phyloP scores from a whole-genome alignment of 345 rosid species.

The Melastoma malabathricum region DNA sequence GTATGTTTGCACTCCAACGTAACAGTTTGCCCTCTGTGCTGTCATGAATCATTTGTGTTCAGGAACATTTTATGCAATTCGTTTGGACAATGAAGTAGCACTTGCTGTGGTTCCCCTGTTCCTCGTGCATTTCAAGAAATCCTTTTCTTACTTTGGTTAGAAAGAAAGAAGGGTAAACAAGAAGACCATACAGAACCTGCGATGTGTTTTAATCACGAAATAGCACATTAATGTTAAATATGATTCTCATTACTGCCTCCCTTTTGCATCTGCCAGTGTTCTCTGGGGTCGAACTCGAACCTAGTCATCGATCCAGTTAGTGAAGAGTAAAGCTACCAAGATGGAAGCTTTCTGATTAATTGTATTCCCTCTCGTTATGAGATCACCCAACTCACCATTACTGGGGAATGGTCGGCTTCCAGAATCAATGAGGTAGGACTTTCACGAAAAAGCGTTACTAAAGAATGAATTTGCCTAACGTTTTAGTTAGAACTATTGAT shows the following conservation, averaged over 20 bases:
- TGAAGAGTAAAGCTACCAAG: conserved; percentile 87
- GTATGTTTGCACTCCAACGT: conserved; percentile 24
- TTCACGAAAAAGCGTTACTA: neutral
- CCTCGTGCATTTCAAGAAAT: no score
- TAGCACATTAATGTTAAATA: no score
- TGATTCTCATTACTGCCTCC: neutral
- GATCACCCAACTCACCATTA: conserved; percentile 68
- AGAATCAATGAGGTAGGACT: conserved; percentile 58
- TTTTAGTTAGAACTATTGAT: no score
- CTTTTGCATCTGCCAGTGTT: conserved; percentile 34
- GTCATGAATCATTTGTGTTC: no score
- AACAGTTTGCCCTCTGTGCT: no score
- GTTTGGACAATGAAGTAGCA: no score
- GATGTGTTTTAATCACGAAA: no score
- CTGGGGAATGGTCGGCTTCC: conserved; percentile 82
- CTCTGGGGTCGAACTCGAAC: conserved; percentile 59
- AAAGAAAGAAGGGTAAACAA: no score
- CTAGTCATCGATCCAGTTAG: conserved; percentile 67
- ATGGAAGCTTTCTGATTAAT: conserved; percentile 65
- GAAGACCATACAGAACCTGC: no score
- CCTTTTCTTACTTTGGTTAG: no score
- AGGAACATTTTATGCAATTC: no score
- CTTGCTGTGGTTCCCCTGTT: no score
- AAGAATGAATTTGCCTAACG: neutral
- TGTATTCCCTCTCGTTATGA: conserved; percentile 88